Percentiles rank a stretch among this genome's conserved stretches.
phyloP scores from a whole-genome alignment of 805 yeast genomes.

The Myxozyma melibiosi region DNA sequence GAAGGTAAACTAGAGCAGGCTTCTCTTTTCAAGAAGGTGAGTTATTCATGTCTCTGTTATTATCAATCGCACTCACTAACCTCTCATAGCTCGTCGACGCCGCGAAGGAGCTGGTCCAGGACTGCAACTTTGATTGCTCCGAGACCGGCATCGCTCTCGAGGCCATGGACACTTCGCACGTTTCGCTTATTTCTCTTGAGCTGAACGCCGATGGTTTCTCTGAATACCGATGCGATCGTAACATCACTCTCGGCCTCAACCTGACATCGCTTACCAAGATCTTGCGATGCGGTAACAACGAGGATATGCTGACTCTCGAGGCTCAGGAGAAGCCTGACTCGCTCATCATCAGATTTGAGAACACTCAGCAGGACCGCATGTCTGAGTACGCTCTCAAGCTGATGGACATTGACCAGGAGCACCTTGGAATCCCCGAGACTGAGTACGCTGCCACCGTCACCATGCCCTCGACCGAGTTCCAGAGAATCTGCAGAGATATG shows the following conservation, averaged over 20 bases:
- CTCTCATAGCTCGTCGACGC: conserved; percentile 72
- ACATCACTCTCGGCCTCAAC: conserved; percentile 88
- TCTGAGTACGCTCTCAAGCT: conserved; percentile 88
- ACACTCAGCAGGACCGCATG: conserved; percentile 83
- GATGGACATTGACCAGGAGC: conserved; percentile 96
- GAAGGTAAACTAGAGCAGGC: conserved; percentile 98
- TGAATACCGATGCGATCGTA: conserved; percentile 94
- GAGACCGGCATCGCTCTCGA: conserved; percentile 93
- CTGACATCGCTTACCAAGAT: conserved; percentile 84
- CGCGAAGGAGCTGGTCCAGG: conserved; percentile 88
- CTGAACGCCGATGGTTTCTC: conserved; percentile 87
- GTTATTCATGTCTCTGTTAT: conserved; percentile 22
- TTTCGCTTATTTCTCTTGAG: conserved; percentile 81
- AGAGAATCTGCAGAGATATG: conserved; percentile 87
- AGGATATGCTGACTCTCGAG: conserved; percentile 81
- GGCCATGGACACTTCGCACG: conserved; percentile 97
- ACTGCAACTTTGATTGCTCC: conserved; percentile 97
- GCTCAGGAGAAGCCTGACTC: conserved; percentile 88
- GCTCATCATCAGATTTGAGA: conserved; percentile 83
- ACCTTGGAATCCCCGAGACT: conserved; percentile 90
- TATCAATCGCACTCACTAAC: conserved; percentile 6
- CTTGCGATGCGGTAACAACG: conserved; percentile 86
- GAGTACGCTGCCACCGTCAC: conserved; percentile 83
- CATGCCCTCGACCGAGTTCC: conserved; percentile 86
- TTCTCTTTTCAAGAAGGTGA: conserved; percentile 76